Conservation (phyloP, 306 rosid species). For the Sicyos edulis region DNA sequence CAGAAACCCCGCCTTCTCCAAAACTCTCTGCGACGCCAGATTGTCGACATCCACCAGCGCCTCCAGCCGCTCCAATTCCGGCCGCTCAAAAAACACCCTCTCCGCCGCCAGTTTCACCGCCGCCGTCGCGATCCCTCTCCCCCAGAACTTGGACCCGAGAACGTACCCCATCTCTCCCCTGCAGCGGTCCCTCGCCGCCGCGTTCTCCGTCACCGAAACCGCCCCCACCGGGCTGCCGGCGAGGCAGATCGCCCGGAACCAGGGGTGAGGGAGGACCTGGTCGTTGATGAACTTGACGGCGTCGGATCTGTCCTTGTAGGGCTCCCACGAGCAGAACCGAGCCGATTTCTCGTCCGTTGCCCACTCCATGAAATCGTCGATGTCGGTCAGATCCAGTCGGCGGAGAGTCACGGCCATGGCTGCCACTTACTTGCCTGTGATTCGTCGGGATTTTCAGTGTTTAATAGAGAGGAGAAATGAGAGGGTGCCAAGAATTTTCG, state of each 20-base stretch:
- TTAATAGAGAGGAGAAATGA: too few species aligned
- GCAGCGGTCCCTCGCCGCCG: slow-evolving; percentile 26
- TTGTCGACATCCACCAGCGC: slow-evolving; percentile 65
- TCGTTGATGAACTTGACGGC: slow-evolving; percentile 38
- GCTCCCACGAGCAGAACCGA: slow-evolving; percentile 51
- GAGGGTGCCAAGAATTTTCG: too few species aligned
- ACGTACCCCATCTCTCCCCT: slow-evolving; percentile 61
- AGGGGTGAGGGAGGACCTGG: slow-evolving; percentile 32
- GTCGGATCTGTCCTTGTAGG: slow-evolving; percentile 37
- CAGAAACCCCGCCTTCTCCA: slow-evolving; percentile 62
- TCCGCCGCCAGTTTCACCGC: slow-evolving; percentile 49
- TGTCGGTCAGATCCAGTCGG: slow-evolving; percentile 41
- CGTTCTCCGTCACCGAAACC: slow-evolving; percentile 26
- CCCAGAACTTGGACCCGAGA: slow-evolving; percentile 53
- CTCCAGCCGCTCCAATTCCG: slow-evolving; percentile 60
- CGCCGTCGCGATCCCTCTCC: slow-evolving; percentile 54
- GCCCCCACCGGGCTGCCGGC: slow-evolving; percentile 47
- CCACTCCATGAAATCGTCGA: slow-evolving; percentile 66
- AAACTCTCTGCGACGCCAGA: slow-evolving; percentile 50
- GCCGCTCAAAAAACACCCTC: slow-evolving; percentile 39
- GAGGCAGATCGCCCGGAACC: slow-evolving; percentile 59
- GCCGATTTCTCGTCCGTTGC: slow-evolving; percentile 44
- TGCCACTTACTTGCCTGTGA: not conserved
- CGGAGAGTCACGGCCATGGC: slow-evolving; percentile 30
- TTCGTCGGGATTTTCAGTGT: too few species aligned